phyloP scores from a whole-genome alignment of 345 rosid genomes.

The Eucalyptus marginata region DNA sequence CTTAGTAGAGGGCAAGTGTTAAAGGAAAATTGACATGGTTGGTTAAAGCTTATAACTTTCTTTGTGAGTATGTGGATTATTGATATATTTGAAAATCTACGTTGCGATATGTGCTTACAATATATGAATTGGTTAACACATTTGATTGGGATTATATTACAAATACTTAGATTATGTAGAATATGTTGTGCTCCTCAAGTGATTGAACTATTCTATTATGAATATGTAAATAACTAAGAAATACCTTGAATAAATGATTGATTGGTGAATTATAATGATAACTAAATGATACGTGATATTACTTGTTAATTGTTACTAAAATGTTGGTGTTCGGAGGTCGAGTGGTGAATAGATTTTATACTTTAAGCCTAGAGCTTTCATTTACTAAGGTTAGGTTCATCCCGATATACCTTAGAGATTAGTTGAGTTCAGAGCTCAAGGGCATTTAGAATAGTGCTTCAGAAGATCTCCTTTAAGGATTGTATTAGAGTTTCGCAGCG shows the following conservation, averaged over 20 bases:
- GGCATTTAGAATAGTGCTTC: not conserved
- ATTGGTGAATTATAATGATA: not conserved
- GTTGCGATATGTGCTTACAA: not conserved
- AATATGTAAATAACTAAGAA: not conserved
- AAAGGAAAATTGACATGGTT: not conserved
- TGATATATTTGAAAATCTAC: not conserved
- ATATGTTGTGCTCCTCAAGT: not conserved
- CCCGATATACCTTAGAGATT: not conserved
- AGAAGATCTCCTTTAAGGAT: not conserved
- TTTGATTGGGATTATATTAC: not conserved
- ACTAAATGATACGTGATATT: not conserved
- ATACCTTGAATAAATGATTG: not conserved
- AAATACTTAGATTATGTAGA: not conserved
- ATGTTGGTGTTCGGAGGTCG: not conserved
- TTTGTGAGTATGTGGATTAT: not conserved
- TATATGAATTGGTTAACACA: not conserved
- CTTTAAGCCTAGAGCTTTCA: not conserved
- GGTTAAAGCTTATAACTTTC: not conserved
- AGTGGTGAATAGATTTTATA: not conserved
- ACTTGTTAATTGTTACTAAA: not conserved
- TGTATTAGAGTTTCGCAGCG: not conserved
- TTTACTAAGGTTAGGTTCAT: not conserved
- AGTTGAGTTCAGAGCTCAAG: not conserved
- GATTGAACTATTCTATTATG: not conserved
- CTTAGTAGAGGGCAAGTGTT: not conserved